Evolutionary conservation across 805 yeast species (phyloP).

Genomic region (Candida michaelii): DNA sequence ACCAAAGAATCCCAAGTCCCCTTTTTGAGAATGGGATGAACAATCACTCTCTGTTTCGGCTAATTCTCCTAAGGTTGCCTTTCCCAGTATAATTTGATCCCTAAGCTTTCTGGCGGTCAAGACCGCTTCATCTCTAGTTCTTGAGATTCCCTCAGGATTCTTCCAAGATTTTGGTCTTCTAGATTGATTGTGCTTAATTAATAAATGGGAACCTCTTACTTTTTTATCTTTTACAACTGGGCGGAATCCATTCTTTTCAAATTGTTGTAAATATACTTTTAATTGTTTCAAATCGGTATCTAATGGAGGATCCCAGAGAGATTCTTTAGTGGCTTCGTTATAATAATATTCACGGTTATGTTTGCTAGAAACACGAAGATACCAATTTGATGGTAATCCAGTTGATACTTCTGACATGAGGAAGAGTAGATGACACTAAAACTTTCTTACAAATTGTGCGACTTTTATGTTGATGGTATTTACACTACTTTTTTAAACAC

Average conservation of each 20-base stretch:
- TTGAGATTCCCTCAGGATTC: constrained; percentile 64
- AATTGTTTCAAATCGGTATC: constrained; percentile 70
- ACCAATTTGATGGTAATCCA: constrained; percentile 89
- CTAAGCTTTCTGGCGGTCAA: constrained; percentile 58
- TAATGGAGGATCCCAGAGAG: constrained; percentile 89
- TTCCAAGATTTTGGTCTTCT: constrained; percentile 95
- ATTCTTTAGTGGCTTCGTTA: constrained; percentile 66
- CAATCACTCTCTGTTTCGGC: constrained; percentile 89
- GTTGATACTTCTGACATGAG: constrained; percentile 32
- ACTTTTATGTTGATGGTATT: constrained; percentile 2
- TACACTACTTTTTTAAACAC: not conserved
- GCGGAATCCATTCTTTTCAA: constrained; percentile 35
- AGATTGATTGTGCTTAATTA: constrained; percentile 79
- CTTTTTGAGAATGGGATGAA: constrained; percentile 79
- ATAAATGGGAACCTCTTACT: constrained; percentile 77
- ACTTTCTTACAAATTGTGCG: too few species aligned
- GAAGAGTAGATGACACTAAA: not conserved
- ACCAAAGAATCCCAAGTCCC: constrained; percentile 88
- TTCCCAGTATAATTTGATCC: constrained; percentile 61
- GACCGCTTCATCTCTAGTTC: constrained; percentile 81
- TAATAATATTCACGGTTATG: constrained; percentile 83
- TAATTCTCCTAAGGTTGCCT: constrained; percentile 62
- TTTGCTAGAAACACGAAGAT: constrained; percentile 71
- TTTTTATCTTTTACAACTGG: constrained; percentile 53
- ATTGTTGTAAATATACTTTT: constrained; percentile 51